Base-by-base conservation (phyloP, 495 filamentous ascomycete genomes). In the Lophiostoma macrostomum region DNA sequence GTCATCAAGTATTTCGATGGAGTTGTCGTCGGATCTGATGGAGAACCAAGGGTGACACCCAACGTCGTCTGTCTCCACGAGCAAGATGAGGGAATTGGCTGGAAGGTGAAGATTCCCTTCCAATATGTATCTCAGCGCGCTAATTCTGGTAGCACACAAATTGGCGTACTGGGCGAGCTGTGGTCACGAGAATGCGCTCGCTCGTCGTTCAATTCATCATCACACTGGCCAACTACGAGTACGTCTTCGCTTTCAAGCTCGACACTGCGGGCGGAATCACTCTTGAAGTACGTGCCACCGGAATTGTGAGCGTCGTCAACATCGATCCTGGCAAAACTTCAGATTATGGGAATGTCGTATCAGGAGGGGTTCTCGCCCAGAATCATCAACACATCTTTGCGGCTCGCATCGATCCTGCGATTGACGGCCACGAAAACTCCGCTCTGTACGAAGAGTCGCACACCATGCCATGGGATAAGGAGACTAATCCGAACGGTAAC, bases 1-100 rank as follows among this genome's bases (percentile, higher is more conserved):
- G 37, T 53, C 1, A 68, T 68, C 54, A 59, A 67, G 22, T 66
- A 68, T 40, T 60, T 68, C 46, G 48, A 52, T 27, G 64, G 35
- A n/a, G 53, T 64, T 0, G 37, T 51, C 23, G 42, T 59, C 34
- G 53, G 54, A 30, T 52, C 58, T 12, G 41, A 60, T 50, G 65
- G 61, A 13, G 43, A 60, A 11, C 61, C 61, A 7, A 40, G 48
- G 30, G 49, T 48, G 11, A 53, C 53, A 29, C 57, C 56, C 0
- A 70, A 70, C 44, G 65, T 66, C 10, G 65, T 70, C 38, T 70
- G 67, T 42, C 34, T 68, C 2, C 67, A 70, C 40, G 67, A 70
- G 43, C 65, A 68, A 41, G 67, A 70, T 43, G 60, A 63, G 39
- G 66, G 67, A 3, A 67, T 69, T 48, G 61, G 61, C 10, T 68